Base-by-base conservation (phyloP, 108 stramenopile genomes). In the Mediolabrus comicus region DNA sequence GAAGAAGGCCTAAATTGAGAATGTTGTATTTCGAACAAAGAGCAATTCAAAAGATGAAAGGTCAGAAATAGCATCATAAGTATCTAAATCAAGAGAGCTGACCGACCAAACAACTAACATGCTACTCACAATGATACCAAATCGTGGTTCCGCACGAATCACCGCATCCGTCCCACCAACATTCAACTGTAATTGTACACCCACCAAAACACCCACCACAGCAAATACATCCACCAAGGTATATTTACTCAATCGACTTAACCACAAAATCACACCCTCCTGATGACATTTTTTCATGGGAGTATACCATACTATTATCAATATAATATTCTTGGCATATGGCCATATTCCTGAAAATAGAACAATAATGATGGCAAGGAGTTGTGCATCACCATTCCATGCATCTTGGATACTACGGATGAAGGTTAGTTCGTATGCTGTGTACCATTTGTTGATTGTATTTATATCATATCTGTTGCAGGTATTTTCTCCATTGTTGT, bases 191-290 rank as follows among this genome's bases (percentile, higher is more conserved):
- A 83, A 55, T 33, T 75, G 74, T 3, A 83, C 79, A 22, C 74
- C 82, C 22, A 79, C 78, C 39, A 83, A 54, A 3, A 83, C 53
- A 10, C 25, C 53, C 11, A 83, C 65, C 1, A 83, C 78, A 1
- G 78, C 82, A 66, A 80, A 83, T 3, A 83, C 74, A 54, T 83
- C 82, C 22, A 83, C 74, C 13, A 83, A 56, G 1, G 82, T 83
- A 41, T 83, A 83, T 29, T 79, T 76, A 25, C 69, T 71, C 25
- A 83, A 62, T 14, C 82, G 62, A 32, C 69, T 26, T 8, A 83
- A 74, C 82, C 82, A 83, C 62, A 78, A 41, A 10, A 78, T 27
- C 28, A 66, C 53, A 10, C 46, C 31, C 22, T 27, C 35, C 41
- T 78, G 77, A 1, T 19, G 34, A 5, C 31, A 33, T 3, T 28